Evolutionary conservation across 306 rosid species (phyloP), one percentile per base, ranked within the genome.

Genomic region (Vigna angularis): DNA sequence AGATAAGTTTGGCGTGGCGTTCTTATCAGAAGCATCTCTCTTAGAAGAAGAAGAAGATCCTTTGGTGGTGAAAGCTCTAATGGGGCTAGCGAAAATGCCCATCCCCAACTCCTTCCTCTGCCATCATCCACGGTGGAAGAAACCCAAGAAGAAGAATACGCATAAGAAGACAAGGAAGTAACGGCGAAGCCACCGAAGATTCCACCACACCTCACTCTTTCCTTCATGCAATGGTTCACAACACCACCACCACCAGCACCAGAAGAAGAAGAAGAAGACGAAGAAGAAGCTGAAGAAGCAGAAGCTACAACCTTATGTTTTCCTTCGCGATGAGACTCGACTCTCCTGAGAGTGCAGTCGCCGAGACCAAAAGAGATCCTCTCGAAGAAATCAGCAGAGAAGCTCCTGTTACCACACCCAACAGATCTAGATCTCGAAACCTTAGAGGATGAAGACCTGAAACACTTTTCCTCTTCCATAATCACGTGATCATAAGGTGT

Each of bases 371-470:
- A 91, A 2, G 99, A 95, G 85, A 95, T 89, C 79, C 97, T 86
- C 84, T 95, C 99, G 51, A 95, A 93, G 52, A 95, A 91, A 44
- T 93, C 97, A n/a, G 91, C 96, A 20, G 99, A 95, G 81, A 95
- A 93, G 88, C 99, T 95, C 47, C 97, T 87, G 78, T 94, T 92
- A 14, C 99, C 99, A 52, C 99, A 93, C 5, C 98, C 99, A 34
- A 95, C 94, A 74, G 94, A 95, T 93, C 98, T 88, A 74, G 99
- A 95, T 89, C 99, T 86, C 45, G 96, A 95, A 51, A 91, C 97
- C 73, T 89, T 91, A 4, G 94, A 42, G 49, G 49, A 28, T 28
- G 32, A 45, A 11, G 49, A 45, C 0, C 15, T 3, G 86, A 85
- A 28, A 13, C 66, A 15, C 22, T 15, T 85, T 16, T 79, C 82